Conservation (phyloP, 2,329 filamentous ascomycete genomes). For the Dryadomyces quercus-mongolicae region DNA sequence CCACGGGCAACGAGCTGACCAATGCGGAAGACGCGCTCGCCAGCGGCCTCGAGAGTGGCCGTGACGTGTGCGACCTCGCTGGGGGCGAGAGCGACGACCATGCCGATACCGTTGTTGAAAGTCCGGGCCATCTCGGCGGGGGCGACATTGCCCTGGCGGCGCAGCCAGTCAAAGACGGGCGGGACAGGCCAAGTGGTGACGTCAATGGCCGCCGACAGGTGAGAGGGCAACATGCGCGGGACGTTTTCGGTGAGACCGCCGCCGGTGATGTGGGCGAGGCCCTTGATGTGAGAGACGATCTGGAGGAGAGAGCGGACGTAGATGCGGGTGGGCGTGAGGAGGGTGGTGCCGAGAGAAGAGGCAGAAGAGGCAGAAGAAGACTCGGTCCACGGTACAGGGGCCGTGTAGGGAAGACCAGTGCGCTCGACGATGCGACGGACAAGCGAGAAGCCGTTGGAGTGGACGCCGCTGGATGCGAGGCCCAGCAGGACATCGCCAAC, state of each 20-base stretch:
- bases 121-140: slow-evolving; percentile 76
- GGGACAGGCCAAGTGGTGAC: slow-evolving; percentile 64
- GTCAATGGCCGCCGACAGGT: slow-evolving; percentile 71
- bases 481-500: slow-evolving; percentile 78
- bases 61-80: slow-evolving; percentile 50
- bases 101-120: slow-evolving; percentile 91
- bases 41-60: slow-evolving; percentile 47
- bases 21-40: slow-evolving; percentile 67
- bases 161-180: slow-evolving; percentile 78
- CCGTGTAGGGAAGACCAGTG: slow-evolving; percentile 58
- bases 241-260: slow-evolving; percentile 90
- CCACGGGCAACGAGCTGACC: slow-evolving; percentile 51
- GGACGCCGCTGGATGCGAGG: slow-evolving; percentile 72
- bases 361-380: slow-evolving; percentile 18
- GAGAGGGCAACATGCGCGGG: slow-evolving; percentile 75
- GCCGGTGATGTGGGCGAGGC: slow-evolving; percentile 93
- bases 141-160: slow-evolving; percentile 56
- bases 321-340: slow-evolving; percentile 84
- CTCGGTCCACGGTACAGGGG: slow-evolving; percentile 56
- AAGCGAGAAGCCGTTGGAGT: slow-evolving; percentile 97
- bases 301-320: slow-evolving; percentile 76
- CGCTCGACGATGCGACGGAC: slow-evolving; percentile 76
- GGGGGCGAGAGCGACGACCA: slow-evolving; percentile 85
- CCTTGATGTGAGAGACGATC: slow-evolving; percentile 60
- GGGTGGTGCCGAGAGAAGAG: slow-evolving; percentile 54